Evolutionary conservation across 139 green algal species (phyloP), one percentile per base, ranked within the genome.

Genomic region (Mesotaenium endlicherianum): DNA sequence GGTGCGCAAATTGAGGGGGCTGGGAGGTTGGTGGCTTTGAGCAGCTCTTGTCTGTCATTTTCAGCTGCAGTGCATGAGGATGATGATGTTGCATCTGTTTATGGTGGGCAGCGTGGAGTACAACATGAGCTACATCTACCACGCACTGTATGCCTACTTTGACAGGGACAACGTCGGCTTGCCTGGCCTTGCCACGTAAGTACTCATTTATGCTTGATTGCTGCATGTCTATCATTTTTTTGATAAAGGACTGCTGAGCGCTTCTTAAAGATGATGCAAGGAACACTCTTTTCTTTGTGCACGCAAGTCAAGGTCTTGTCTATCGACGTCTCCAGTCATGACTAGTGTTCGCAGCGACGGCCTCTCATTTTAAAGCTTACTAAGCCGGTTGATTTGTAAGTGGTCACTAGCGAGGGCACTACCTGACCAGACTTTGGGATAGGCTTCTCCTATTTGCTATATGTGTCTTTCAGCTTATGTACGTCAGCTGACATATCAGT

Each of bases 121-220:
- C 77, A 88, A 88, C 71, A 68, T 87, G 38, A 79, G 45, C 31
- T 88, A 88, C n/a, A 91, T 97, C 31, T 99, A 99, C 89, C 95
- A 98, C 75, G 89, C 94, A 0, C 89, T 99, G 43, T 97, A 91
- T 53, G 87, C 91, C 26, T 99, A 96, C 92, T 98, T 98, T 82
- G 89, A 93, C 55, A 92, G 94, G n/a, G 96, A 98, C 92, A 98
- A 98, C 77, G 95, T 99, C 43, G 95, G 67, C 17, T 92, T 98
- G 47, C 92, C 92, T 17, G 96, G 96, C 53, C 88, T 98, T 36
- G 95, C 96, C 20, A 75, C 87, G 67, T 87, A 47, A 86, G 80
- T 70, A 36, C 38, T n/a, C n/a, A 34, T 14, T 60, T 17, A 8
- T 57, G 47, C 11, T 57, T 57, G 47, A 8, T 11, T 31, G 8